Evolutionary conservation across 192 early-diverging fungal genomes (phyloP).

Genomic region (Funneliformis mosseae): DNA sequence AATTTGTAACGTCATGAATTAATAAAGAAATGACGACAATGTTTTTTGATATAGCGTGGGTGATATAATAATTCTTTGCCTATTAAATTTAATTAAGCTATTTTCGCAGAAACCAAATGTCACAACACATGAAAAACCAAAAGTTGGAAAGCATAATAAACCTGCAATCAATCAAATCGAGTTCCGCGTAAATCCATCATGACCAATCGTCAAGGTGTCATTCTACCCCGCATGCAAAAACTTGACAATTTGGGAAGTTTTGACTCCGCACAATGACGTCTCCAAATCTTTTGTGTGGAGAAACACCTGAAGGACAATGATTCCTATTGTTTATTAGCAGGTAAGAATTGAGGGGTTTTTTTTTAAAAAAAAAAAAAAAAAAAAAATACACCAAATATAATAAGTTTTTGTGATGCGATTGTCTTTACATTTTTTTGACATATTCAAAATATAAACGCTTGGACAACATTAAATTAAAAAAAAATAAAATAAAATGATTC

Average conservation of each 20-base stretch:
- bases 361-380: too few relatives aligned
- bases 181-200: background rate
- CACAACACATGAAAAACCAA: too few relatives aligned
- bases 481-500: too few relatives aligned
- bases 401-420: background rate
- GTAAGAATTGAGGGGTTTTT: too few relatives aligned
- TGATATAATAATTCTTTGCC: too few relatives aligned
- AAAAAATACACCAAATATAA: background rate
- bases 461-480: too few relatives aligned
- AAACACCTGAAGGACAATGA: background rate
- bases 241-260: background rate
- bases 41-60: background rate
- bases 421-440: background rate
- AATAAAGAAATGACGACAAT: background rate
- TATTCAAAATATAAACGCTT: background rate
- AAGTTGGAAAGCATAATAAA: too few relatives aligned
- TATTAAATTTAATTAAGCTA: background rate
- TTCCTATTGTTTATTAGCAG: background rate
- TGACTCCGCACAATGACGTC: background rate
- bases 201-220: background rate
- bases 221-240: background rate
- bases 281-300: background rate
- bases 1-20: background rate
- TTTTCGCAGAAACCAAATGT: background rate
- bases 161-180: background rate